A percentile compares a stretch with the other conserved stretches of the same genome.
Evolutionary conservation across 208 protist species (phyloP).

Genomic region (Trypanosoma conorhini): DNA sequence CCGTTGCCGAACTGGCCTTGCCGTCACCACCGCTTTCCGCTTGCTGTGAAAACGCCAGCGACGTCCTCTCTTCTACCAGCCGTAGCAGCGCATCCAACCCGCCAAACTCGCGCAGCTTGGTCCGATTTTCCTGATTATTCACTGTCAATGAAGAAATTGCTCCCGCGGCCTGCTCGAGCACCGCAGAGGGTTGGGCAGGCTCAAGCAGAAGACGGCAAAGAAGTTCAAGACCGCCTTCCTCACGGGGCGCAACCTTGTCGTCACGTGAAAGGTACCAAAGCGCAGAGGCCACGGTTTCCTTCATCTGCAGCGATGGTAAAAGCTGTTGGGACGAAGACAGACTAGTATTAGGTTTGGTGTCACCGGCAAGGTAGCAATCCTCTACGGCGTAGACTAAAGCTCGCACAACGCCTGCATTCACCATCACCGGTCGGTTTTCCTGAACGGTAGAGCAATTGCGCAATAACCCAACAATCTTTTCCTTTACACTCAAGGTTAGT

Average conservation of each 20-base stretch:
- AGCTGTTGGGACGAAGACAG: conserved; percentile 38
- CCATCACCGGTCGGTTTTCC: conserved; percentile 73
- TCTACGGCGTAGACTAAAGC: conserved; percentile 74
- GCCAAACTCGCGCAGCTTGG: conserved; percentile 67
- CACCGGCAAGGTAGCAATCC: conserved; percentile 54
- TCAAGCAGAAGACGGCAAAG: conserved; percentile 78
- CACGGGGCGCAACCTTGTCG: conserved; percentile 80
- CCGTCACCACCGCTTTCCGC: not conserved
- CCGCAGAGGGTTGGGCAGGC: conserved; percentile 61
- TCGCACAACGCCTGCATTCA: conserved; percentile 54
- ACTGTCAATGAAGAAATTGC: conserved; percentile 88
- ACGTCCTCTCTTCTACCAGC: conserved; percentile 66
- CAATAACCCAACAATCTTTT: conserved; percentile 88
- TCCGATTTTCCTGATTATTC: conserved; percentile 83
- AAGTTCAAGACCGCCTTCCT: conserved; percentile 79
- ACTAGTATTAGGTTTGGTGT: conserved; percentile 1
- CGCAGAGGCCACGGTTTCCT: conserved; percentile 86
- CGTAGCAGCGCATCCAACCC: conserved; percentile 72
- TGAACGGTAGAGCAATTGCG: conserved; percentile 87
- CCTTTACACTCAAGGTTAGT: conserved; percentile 72
- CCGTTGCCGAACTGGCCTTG: not conserved
- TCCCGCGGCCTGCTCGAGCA: conserved; percentile 89
- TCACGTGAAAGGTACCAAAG: conserved; percentile 89
- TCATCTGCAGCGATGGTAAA: conserved; percentile 75
- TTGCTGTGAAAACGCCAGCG: conserved; percentile 47